Conservation (phyloP, 345 rosid genomes). For the Syzygium aromaticum region DNA sequence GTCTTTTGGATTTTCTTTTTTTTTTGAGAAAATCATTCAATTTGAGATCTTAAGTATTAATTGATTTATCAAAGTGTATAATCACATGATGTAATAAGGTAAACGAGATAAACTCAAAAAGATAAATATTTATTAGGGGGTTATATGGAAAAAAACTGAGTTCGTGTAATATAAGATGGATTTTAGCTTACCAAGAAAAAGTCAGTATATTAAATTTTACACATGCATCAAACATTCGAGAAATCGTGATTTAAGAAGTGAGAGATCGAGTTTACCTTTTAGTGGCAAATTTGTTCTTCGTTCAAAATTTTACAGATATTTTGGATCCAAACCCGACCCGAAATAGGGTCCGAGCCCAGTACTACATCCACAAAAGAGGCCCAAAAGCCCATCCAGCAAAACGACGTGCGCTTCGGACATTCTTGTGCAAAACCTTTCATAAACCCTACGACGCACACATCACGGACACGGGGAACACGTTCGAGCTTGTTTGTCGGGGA, state of each 20-base stretch:
- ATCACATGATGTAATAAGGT: accelerated
- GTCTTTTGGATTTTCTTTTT: too few relatives aligned
- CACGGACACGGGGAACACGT: not conserved
- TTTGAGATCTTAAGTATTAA: not conserved
- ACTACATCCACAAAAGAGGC: not conserved
- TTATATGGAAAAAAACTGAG: accelerated
- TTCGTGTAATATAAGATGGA: not conserved
- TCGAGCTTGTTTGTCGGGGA: not conserved
- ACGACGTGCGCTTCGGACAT: not conserved
- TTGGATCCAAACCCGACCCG: not conserved
- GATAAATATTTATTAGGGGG: accelerated
- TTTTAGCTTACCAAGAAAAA: not conserved
- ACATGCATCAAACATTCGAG: not conserved
- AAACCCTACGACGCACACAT: not conserved
- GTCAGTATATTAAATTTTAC: accelerated
- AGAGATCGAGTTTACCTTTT: not conserved
- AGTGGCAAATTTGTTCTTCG: not conserved
- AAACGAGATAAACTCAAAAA: not conserved
- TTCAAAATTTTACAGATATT: not conserved
- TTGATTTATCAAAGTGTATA: not conserved
- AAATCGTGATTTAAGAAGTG: not conserved
- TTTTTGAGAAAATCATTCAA: too few relatives aligned
- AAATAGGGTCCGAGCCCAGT: not conserved
- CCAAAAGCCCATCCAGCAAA: not conserved
- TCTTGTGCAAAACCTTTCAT: not conserved